A percentile compares a stretch with the other conserved stretches of the same genome.
These are phyloP conservation scores for Xylariaceae sp. DNA, from an alignment of 2,329 filamentous ascomycete genomes.

Conservation along the genomic window DNA sequence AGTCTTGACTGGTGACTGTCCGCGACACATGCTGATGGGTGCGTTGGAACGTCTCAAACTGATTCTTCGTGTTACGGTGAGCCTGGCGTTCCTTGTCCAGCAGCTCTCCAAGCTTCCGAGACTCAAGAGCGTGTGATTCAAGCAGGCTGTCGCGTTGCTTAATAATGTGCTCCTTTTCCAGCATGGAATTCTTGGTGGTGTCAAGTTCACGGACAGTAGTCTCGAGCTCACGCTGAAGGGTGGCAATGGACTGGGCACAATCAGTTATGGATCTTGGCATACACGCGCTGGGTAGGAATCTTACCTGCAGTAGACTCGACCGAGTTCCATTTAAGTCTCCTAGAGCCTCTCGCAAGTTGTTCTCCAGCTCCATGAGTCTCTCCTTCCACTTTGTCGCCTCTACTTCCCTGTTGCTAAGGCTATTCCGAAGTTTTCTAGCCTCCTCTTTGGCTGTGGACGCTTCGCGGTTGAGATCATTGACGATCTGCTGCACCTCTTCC, in stretches of 20 bases:
- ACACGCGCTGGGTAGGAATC: slow-evolving; percentile 25
- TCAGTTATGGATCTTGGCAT: slow-evolving; percentile 23
- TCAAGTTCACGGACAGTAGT: slow-evolving; percentile 84
- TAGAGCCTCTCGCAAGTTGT: slow-evolving; percentile 82
- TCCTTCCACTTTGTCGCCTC: slow-evolving; percentile 93
- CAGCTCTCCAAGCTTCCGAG: slow-evolving; percentile 81
- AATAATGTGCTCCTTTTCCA: slow-evolving; percentile 91
- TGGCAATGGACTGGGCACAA: slow-evolving; percentile 72
- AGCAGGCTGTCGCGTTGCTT: slow-evolving; percentile 88
- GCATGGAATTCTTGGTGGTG: slow-evolving; percentile 73
- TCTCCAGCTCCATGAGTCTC: slow-evolving; percentile 87
- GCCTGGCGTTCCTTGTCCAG: slow-evolving; percentile 88
- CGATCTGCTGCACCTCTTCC: slow-evolving; percentile 90
- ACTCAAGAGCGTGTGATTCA: slow-evolving; percentile 87
- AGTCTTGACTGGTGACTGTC: slow-evolving; percentile 84
- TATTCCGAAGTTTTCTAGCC: slow-evolving; percentile 80
- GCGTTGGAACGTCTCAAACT: slow-evolving; percentile 87
- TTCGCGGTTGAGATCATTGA: slow-evolving; percentile 91
- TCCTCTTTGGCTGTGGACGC: slow-evolving; percentile 85
- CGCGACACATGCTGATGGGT: slow-evolving; percentile 87
- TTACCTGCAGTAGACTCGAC: slow-evolving; percentile 81
- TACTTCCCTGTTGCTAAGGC: slow-evolving; percentile 80
- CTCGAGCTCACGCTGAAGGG: slow-evolving; percentile 87
- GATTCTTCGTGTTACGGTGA: slow-evolving; percentile 84
- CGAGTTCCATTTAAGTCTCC: slow-evolving; percentile 87